Conservation (phyloP, 306 rosid species). For the Pueraria montana region DNA sequence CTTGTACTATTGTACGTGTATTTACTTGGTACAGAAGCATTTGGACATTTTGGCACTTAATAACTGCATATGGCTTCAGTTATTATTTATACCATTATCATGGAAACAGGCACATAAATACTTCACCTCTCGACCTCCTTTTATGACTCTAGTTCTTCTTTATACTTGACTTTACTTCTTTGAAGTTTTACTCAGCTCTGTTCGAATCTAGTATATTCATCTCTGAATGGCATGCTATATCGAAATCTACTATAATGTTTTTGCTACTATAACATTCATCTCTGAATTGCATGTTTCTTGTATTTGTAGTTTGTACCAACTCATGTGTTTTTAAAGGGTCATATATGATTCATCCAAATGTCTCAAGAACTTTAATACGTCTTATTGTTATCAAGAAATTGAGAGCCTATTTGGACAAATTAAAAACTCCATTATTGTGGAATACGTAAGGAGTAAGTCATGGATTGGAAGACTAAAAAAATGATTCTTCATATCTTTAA, state of each 20-base stretch:
- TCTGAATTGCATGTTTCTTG: too few relatives aligned
- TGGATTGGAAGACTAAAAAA: background rate
- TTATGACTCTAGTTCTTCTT: too few relatives aligned
- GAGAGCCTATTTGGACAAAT: background rate
- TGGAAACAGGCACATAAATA: background rate
- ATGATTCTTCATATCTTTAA: conserved; percentile 24
- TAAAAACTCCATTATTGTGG: background rate
- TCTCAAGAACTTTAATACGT: background rate
- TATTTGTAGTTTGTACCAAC: too few relatives aligned
- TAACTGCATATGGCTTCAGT: background rate
- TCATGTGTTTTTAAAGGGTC: too few relatives aligned
- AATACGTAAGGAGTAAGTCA: background rate
- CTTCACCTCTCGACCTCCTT: too few relatives aligned
- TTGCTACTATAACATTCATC: too few relatives aligned
- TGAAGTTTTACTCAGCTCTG: too few relatives aligned
- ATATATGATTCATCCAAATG: too few relatives aligned
- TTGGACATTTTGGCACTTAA: background rate
- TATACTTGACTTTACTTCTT: too few relatives aligned
- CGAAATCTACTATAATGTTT: too few relatives aligned
- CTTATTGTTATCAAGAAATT: background rate
- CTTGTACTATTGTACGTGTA: background rate
- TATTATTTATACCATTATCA: background rate
- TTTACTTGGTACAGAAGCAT: background rate
- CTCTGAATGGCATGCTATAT: too few relatives aligned
- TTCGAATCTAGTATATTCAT: too few relatives aligned